phyloP scores from a whole-genome alignment of 108 stramenopile genomes.

The Epipyxis sp. region DNA sequence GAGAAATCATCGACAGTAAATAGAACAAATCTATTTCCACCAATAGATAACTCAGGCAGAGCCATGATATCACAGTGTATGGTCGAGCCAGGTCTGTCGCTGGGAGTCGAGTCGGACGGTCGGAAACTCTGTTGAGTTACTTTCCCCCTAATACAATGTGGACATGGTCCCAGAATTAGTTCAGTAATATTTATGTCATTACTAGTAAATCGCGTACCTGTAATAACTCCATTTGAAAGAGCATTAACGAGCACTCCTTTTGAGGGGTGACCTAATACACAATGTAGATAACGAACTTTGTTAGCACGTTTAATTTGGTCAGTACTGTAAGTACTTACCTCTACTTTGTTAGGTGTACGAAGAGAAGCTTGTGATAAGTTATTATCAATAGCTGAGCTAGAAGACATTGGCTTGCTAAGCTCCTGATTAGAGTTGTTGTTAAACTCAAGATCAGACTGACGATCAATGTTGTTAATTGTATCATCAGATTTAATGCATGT shows the following conservation, averaged over 20 bases:
- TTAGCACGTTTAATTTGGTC: conserved; percentile 7
- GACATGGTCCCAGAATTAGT: conserved; percentile 20
- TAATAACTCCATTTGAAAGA: background rate
- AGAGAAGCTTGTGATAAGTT: too few species aligned
- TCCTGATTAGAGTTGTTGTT: too few species aligned
- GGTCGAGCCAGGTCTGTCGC: background rate
- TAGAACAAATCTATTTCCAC: background rate
- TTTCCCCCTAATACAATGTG: background rate
- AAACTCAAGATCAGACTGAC: too few species aligned
- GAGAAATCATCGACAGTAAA: background rate
- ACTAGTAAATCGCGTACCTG: background rate
- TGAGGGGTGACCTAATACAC: background rate
- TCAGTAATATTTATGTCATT: background rate
- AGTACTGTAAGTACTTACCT: background rate
- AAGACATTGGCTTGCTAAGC: too few species aligned
- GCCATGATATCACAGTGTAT: background rate
- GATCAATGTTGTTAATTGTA: too few species aligned
- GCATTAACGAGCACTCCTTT: background rate
- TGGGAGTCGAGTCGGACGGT: background rate
- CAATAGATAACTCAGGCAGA: background rate
- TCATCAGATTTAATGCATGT: too few species aligned
- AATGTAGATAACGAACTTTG: conserved; percentile 4
- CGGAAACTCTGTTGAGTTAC: background rate
- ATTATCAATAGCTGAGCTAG: too few species aligned
- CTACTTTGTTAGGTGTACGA: too few species aligned